Conservation (phyloP, 441 rosid genomes). For the Euphorbia schlechtendalii region DNA sequence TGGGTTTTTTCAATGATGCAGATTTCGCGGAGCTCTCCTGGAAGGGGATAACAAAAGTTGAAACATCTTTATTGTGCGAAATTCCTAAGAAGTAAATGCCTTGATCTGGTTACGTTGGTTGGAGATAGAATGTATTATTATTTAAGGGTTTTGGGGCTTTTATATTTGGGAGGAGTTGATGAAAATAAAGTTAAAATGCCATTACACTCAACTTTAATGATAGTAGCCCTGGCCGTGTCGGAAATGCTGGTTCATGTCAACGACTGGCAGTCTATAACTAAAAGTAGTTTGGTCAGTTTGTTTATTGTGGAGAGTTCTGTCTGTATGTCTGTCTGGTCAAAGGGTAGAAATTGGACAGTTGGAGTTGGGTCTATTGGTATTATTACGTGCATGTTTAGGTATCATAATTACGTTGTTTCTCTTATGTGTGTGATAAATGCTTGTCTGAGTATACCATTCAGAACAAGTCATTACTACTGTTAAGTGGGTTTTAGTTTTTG, state of each 20-base stretch:
- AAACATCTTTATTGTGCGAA: conserved; percentile 29
- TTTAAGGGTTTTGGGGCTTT: conserved; percentile 29
- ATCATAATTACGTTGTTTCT: not conserved
- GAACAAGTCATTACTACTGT: not conserved
- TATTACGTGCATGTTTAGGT: conserved; percentile 12
- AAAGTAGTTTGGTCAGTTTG: conserved; percentile 6
- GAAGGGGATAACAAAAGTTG: conserved; percentile 24
- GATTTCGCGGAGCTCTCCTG: conserved; percentile 34
- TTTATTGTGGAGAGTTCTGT: conserved; percentile 16
- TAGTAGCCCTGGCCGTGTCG: conserved; percentile 20
- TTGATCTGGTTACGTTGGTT: conserved; percentile 31
- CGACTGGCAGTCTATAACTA: conserved; percentile 18
- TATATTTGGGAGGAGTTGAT: conserved; percentile 22
- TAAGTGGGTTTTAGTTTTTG: not conserved
- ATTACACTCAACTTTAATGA: conserved; percentile 19
- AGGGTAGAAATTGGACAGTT: conserved; percentile 14
- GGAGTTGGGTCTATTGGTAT: conserved; percentile 15
- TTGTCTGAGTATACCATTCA: not conserved
- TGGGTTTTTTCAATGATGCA: conserved; percentile 12
- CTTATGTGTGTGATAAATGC: not conserved
- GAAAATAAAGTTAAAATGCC: conserved; percentile 27
- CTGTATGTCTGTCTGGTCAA: conserved; percentile 12
- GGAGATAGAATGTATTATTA: conserved; percentile 34
- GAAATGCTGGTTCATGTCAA: conserved; percentile 19
- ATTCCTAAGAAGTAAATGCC: conserved; percentile 34